Conservation (phyloP, 805 yeast species). For the Schwanniomyces occidentalis region DNA sequence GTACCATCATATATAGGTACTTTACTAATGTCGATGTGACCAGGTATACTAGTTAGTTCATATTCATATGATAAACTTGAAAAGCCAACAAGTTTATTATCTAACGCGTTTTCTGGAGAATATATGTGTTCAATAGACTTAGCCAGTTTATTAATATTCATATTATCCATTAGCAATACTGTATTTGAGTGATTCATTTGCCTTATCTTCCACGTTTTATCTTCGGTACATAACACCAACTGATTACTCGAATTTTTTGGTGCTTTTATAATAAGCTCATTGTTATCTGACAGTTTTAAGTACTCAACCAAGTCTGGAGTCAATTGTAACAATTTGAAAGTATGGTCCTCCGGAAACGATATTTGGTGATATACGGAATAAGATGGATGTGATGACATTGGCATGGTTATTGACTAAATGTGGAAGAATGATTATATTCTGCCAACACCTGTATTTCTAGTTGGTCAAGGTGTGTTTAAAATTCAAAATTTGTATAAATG, state of each 20-base stretch:
- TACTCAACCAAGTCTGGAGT: constrained; percentile 47
- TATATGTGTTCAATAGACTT: constrained; percentile 1
- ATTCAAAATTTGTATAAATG: too few relatives aligned
- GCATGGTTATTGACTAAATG: too few relatives aligned
- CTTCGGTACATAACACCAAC: constrained; percentile 60
- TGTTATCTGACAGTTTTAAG: constrained; percentile 21
- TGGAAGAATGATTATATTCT: too few relatives aligned
- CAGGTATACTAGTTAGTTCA: constrained; percentile 28
- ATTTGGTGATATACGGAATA: constrained; percentile 16
- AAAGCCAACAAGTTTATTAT: constrained; percentile 24
- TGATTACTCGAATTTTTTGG: constrained; percentile 31
- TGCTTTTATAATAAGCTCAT: constrained; percentile 39
- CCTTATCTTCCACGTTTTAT: constrained; percentile 61
- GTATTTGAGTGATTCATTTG: constrained; percentile 89
- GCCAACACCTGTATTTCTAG: too few relatives aligned
- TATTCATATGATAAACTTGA: constrained; percentile 32
- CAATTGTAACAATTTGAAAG: constrained; percentile 54
- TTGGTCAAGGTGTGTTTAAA: too few relatives aligned
- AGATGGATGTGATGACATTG: neutral
- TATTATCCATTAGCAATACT: constrained; percentile 51
- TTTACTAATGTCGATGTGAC: constrained; percentile 29
- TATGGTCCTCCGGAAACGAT: constrained; percentile 11
- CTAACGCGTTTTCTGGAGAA: neutral
- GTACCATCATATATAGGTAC: constrained; percentile 26
- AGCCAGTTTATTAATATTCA: constrained; percentile 10